Evolutionary conservation across 495 filamentous ascomycete genomes (phyloP), one percentile per base, ranked within the genome.

Genomic region (Trichoderma erinaceum): DNA sequence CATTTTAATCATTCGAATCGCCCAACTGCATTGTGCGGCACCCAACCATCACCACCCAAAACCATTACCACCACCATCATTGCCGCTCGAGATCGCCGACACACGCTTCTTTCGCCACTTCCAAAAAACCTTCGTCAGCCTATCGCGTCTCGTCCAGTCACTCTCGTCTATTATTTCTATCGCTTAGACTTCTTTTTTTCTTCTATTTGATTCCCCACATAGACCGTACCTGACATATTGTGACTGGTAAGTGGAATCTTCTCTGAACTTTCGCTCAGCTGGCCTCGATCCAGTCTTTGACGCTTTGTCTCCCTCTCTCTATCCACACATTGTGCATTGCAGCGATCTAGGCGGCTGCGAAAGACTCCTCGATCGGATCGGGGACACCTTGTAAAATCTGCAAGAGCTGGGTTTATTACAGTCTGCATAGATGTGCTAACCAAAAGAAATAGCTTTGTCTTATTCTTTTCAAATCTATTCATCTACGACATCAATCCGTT

Each of bases 181-280:
- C 10, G 6, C 41, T 43, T 65, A 65, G 63, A 65, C 35, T 41
- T 65, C 12, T 27, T 41, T 44, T 65, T 32, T 13, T 32, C 44
- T 48, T n/a, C n/a, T 25, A 15, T 61, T 61, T 61, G 56, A 61
- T 61, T 61, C 56, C 56, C 56, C 56, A 61, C 56, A 61, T 61
- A 61, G 56, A 61, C 27, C 56, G 56, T 61, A 61, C 56, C 27
- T 61, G 56, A 61, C 56, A n/a, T 48, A 35, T 61, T 61, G 56
- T 61, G 23, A 61, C 56, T 61, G 56, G 56, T 61, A 32, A 61
- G 56, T 61, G 56, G 16, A 4, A 29, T 5, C 6, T 32, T 16
- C 56, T 32, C 35, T 61, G 25, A 32, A 25, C 25, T 12, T 61
- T 25, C 35, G 56, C 25, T 61, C 56, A 61, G 56, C 27, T 32